Conservation (phyloP, 2,329 filamentous ascomycete genomes). For the Dryadomyces quercus-mongolicae region DNA sequence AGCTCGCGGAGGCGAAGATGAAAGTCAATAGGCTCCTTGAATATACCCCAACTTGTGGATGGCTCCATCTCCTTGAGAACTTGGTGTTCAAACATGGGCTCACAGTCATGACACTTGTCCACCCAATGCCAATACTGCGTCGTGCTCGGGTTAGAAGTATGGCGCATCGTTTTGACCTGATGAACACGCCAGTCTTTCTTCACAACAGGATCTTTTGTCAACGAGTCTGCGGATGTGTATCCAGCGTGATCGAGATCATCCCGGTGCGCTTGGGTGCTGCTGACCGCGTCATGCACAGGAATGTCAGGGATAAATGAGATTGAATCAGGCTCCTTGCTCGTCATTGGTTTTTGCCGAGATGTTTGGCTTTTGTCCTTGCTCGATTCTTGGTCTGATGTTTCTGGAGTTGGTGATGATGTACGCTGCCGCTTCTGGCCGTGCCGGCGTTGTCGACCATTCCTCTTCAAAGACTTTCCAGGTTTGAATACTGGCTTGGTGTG, state of each 20-base stretch:
- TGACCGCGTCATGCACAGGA: too few relatives aligned
- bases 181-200: conserved; percentile 38
- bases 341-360: neutral
- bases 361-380: neutral
- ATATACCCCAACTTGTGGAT: conserved; percentile 32
- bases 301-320: too few relatives aligned
- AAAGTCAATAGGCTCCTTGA: conserved; percentile 38
- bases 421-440: neutral
- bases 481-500: neutral
- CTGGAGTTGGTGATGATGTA: neutral
- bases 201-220: conserved; percentile 30
- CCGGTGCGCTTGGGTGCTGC: conserved; percentile 3
- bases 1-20: conserved; percentile 34
- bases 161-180: conserved; percentile 36
- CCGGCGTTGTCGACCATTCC: neutral
- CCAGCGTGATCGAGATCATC: conserved; percentile 31
- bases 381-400: neutral
- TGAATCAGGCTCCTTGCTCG: too few relatives aligned
- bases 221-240: conserved; percentile 41
- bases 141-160: conserved; percentile 32
- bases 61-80: conserved; percentile 33
- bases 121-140: conserved; percentile 47
- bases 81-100: conserved; percentile 37
- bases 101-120: conserved; percentile 15
- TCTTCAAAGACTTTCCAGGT: neutral